Evolutionary conservation across 2,329 filamentous ascomycete species (phyloP), one percentile per base, ranked within the genome.

Genomic region (Beauveria australis): DNA sequence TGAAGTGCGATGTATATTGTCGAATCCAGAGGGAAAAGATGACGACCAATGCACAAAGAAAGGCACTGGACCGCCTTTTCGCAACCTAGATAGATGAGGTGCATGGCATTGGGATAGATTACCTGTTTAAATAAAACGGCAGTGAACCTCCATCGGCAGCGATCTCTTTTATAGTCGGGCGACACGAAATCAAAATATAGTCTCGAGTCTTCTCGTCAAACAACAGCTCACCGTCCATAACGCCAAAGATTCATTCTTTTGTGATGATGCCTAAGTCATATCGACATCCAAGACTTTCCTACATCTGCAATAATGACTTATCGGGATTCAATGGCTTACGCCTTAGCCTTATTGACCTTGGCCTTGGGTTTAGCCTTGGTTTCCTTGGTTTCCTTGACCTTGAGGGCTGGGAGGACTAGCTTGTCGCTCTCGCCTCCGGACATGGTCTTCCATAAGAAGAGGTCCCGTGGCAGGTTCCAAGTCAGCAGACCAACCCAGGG

Each of bases 401-500:
- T 90, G 63, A 91, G 67, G 37, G 79, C 77, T 0, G 89, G 89
- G 65, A 93, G 77, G 22, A 71, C 73, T 69, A 92, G 92, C 30
- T 70, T 71, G 66, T 84, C 79, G 70, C 85, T 90, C 65, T 81
- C 70, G n/a, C 87, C 88, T 5, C 83, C 85, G 66, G 79, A 77
- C 63, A 92, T 68, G 59, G 77, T 79, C 75, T 85, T 81, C 89
- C 89, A 92, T 54, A 76, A 72, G 10, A 83, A 83, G 60, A 83
- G 73, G 65, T 83, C 78, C 47, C 71, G 67, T 64, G 79, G 73
- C 64, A 85, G 79, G 69, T 89, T 88, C 94, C 94, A 99, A 47
- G 89, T 89, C 73, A 97, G 75, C 57, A 88, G 76, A 16, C 94
- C 94, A 12, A 99, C 91, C 91, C 93, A 97, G 37, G 94, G 94